phyloP scores from a whole-genome alignment of 257 asterid genomes.

The Plantago ovata region DNA sequence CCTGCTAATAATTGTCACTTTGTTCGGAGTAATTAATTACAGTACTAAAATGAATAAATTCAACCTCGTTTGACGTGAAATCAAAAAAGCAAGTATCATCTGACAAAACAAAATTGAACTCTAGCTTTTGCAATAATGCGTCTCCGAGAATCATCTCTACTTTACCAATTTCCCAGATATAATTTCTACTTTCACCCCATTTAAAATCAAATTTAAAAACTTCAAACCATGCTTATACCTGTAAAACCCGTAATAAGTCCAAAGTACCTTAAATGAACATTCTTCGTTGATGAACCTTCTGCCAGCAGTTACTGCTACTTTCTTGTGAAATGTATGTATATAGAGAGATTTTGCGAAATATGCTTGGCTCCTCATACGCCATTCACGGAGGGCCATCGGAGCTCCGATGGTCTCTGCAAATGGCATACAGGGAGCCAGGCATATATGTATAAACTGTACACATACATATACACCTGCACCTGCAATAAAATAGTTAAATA shows the following conservation, averaged over 20 bases:
- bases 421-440: conserved; percentile 99
- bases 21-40: not conserved
- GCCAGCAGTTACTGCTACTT: too few species aligned
- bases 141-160: not conserved
- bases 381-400: conserved; percentile 77
- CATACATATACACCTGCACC: not conserved
- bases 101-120: conserved; percentile 20
- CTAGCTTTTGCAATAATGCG: not conserved
- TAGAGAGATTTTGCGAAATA: conserved; percentile 14
- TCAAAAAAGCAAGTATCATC: conserved; percentile 19
- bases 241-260: too few species aligned
- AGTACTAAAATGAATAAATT: not conserved
- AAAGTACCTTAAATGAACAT: too few species aligned
- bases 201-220: too few species aligned
- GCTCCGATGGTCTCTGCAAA: conserved; percentile 69
- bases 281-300: too few species aligned
- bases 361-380: conserved; percentile 99
- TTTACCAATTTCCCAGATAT: not conserved
- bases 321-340: not conserved
- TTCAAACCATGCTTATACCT: too few species aligned
- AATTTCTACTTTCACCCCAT: not conserved
- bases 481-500: not conserved
- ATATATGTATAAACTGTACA: conserved; percentile 42
- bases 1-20: conserved; percentile 5
- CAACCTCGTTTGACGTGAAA: conserved; percentile 37